These are phyloP conservation scores for Aurantiochytrium sp. DNA, from an alignment of 108 stramenopile genomes.

Conservation along the genomic window DNA sequence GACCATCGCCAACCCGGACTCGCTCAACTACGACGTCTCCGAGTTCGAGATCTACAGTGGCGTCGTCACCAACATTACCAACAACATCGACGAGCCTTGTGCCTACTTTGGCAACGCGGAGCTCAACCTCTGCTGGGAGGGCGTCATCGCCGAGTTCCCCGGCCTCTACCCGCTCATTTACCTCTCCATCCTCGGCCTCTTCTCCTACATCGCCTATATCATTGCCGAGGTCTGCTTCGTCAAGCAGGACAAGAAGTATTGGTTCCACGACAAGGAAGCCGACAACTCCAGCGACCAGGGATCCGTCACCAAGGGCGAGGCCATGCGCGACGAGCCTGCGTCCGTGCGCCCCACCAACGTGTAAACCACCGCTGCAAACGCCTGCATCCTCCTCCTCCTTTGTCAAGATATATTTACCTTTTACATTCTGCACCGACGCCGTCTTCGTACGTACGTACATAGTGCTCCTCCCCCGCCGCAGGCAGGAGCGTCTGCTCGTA, in stretches of 20 bases:
- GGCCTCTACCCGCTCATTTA: not conserved
- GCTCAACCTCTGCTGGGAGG: conserved; percentile 23
- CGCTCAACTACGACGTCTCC: not conserved
- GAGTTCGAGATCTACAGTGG: not conserved
- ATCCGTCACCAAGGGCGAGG: too few relatives aligned
- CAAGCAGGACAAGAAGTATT: not conserved
- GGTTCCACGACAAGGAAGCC: not conserved
- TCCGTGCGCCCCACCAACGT: not conserved
- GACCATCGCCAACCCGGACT: not conserved
- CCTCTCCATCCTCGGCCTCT: not conserved
- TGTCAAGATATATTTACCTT: too few relatives aligned
- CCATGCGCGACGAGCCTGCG: not conserved
- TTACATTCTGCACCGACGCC: too few relatives aligned
- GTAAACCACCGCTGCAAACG: not conserved
- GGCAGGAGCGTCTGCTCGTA: too few relatives aligned
- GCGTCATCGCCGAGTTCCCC: not conserved
- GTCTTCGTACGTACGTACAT: too few relatives aligned
- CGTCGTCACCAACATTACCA: not conserved
- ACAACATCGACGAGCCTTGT: not conserved
- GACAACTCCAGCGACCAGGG: not conserved
- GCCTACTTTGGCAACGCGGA: not conserved
- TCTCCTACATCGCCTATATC: not conserved
- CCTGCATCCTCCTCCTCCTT: too few relatives aligned
- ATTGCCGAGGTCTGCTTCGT: conserved; percentile 3
- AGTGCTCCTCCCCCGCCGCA: too few relatives aligned